phyloP scores from a whole-genome alignment of 495 filamentous ascomycete genomes.

The Bacidia gigantensis region DNA sequence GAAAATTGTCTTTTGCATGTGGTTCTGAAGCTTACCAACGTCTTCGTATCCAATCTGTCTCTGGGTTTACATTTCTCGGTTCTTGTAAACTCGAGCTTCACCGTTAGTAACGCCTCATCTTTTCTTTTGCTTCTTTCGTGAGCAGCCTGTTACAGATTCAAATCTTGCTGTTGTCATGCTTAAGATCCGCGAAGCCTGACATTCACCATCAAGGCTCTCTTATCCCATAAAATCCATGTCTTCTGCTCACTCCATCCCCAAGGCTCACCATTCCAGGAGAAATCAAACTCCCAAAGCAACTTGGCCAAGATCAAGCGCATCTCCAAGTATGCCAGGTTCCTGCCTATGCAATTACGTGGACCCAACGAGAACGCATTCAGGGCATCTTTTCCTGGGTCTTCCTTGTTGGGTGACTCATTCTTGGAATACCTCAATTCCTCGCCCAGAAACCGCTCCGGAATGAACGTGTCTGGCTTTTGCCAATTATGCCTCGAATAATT shows the following conservation, averaged over 20 bases:
- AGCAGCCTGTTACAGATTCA: no score
- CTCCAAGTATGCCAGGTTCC: constrained; percentile 38
- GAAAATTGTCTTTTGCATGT: no score
- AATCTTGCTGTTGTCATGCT: no score
- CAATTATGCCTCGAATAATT: constrained; percentile 22
- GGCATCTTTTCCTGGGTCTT: constrained; percentile 16
- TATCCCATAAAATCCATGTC: constrained; percentile 26
- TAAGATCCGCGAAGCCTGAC: no score
- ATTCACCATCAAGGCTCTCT: constrained; percentile 12
- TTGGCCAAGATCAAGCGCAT: constrained; percentile 38
- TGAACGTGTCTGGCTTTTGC: background rate
- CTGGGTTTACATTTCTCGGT: no score
- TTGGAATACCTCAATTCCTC: constrained; percentile 28
- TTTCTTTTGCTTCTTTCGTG: background rate
- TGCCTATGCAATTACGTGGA: constrained; percentile 28
- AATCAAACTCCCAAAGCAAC: constrained; percentile 38
- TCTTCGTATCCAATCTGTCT: no score
- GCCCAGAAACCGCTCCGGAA: constrained; percentile 11
- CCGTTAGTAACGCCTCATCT: no score
- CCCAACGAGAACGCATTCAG: constrained; percentile 30
- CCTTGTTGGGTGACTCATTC: constrained; percentile 36
- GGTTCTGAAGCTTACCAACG: no score
- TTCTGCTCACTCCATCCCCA: constrained; percentile 30
- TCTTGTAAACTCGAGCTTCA: no score
- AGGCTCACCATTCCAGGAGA: constrained; percentile 25